Evolutionary conservation across 805 yeast genomes (phyloP).

Genomic region (Grigorovia jiainica): DNA sequence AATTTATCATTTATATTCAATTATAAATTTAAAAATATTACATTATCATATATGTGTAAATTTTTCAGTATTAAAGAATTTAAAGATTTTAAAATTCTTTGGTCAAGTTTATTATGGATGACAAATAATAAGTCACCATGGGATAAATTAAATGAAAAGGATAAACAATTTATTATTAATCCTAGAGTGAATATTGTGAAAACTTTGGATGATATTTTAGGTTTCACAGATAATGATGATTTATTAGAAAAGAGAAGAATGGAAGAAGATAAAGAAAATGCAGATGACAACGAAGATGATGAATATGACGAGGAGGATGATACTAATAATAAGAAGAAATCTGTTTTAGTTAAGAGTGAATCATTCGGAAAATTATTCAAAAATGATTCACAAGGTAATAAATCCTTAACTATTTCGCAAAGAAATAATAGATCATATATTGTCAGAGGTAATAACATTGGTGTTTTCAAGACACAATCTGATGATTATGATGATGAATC

Average conservation of each 20-base stretch:
- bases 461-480: slow-evolving; percentile 53
- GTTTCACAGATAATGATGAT: slow-evolving; percentile 25
- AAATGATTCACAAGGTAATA: slow-evolving; percentile 35
- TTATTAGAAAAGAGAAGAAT: slow-evolving; percentile 19
- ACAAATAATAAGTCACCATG: slow-evolving; percentile 41
- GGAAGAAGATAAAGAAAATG: slow-evolving; percentile 26
- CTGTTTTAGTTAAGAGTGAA: slow-evolving; percentile 13
- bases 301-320: slow-evolving; percentile 32
- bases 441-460: slow-evolving; percentile 68
- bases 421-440: slow-evolving; percentile 68
- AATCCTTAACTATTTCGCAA: slow-evolving; percentile 60
- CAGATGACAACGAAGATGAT: slow-evolving; percentile 25
- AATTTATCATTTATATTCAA: slow-evolving; percentile 54
- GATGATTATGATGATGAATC: slow-evolving; percentile 30
- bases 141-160: slow-evolving; percentile 34
- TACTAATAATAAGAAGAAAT: slow-evolving; percentile 15
- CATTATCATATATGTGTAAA: slow-evolving; percentile 55
- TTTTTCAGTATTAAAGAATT: slow-evolving; percentile 37
- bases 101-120: slow-evolving; percentile 55
- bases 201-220: slow-evolving; percentile 27
- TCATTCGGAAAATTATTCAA: slow-evolving; percentile 11
- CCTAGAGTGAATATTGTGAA: slow-evolving; percentile 34
- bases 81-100: slow-evolving; percentile 41
- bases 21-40: slow-evolving; percentile 32
- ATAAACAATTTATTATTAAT: slow-evolving; percentile 47